Evolutionary conservation across 1,284 basidiomycete genomes (phyloP), one percentile per base, ranked within the genome.

Genomic region (Ustilago trichophora): DNA sequence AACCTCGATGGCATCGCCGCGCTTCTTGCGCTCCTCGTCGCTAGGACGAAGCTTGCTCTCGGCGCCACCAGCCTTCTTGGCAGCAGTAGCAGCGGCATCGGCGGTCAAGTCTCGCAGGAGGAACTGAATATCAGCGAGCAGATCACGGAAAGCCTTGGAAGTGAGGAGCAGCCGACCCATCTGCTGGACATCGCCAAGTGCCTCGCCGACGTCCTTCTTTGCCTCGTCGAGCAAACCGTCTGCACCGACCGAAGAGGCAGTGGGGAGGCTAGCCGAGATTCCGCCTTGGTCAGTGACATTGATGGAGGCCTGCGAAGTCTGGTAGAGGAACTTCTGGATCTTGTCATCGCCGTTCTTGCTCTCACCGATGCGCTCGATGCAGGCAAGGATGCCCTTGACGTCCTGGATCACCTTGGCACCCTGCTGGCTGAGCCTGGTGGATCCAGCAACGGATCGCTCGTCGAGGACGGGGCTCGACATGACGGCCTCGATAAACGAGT

Each of bases 41-140:
- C 74, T 71, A 24, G 70, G 63, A 34, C 77, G 57, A 25, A 67
- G 48, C 63, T 80, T 78, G 44, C 73, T 52, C 46, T 80, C 77
- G 6, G 72, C 76, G 37, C 76, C 65, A 19, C 58, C 55, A 6
- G 67, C 63, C 63, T 78, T 76, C 36, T 62, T 49, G 18, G 77
- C 69, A 2, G 72, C 68, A 18, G 73, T 72, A 19, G 75, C 72
- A 38, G 76, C 72, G 2, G 83, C 82, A 54, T 84, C 83, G 49
- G 84, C 83, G 27, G 84, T 80, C 54, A 85, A 75, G 63, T 83
- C 82, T 31, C 83, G 77, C 36, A 82, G 70, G 47, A 83, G 69
- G 72, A 78, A 76, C 73, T 84, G 80, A 34, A 82, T 68, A 55
- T 84, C 83, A 27, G 81, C 80, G 40, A 83, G 73, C 68, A 85